Base-by-base conservation (phyloP, 2,329 filamentous ascomycete genomes). In the Botrytis pseudocinerea region DNA sequence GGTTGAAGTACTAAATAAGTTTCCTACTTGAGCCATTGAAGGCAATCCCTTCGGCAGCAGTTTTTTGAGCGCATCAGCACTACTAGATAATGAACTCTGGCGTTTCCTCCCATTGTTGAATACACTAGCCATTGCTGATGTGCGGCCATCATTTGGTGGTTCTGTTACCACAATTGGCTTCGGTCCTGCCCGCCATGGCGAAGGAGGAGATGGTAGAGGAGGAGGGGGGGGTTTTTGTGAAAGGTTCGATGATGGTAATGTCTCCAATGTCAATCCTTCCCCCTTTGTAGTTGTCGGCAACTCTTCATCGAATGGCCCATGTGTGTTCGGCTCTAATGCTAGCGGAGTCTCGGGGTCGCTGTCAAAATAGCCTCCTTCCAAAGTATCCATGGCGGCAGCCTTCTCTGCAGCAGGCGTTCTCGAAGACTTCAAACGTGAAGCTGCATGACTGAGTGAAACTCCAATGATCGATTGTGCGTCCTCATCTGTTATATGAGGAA, bases 391-490 rank as follows among this genome's bases (percentile, higher is more conserved):
- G 0, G 86, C 88, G 10, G 86, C 86, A 25, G 84, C 86, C 80
- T 88, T 90, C 79, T 90, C 89, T 42, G 85, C 83, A 6, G 87
- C 87, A 9, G 88, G 86, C 0, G 87, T 90, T 71, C 82, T 85
- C 8, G 85, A 82, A 5, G 87, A 85, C 20, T 87, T 87, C 57
- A 90, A 82, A 64, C 87, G 85, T 7, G 87, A 87, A 14, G 88
- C 89, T 35, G 83, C 83, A 10, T 84, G 84, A 78, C 88, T 90
- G 75, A 91, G 85, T 38, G 88, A 84, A 3, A 88, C 87, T 78
- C 89, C 88, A 68, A 91, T 84, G 63, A 90, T 84, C 12, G 87
- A 88, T 76, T 89, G 87, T 7, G 86, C 88, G 76, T 87, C 87
- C 77, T 90, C 87, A 73, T 87, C 78, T 22, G 79, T 75, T 40